Conservation (phyloP, 345 rosid genomes). For the Populus simonii region DNA sequence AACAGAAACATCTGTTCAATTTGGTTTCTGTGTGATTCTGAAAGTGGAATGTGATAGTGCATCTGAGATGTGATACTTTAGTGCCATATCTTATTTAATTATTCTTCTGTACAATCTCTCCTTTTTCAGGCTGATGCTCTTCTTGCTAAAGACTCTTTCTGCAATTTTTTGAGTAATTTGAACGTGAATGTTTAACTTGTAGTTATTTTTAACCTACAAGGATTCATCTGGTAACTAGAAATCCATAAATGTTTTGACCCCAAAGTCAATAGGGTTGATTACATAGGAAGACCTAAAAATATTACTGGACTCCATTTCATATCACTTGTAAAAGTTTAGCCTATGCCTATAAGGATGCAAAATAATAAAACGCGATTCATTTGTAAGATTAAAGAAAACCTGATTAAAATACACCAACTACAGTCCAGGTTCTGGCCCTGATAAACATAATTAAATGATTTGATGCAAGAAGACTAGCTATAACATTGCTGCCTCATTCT, state of each 20-base stretch:
- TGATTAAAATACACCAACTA: no score
- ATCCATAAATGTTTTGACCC: not conserved
- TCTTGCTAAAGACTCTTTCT: not conserved
- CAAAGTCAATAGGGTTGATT: not conserved
- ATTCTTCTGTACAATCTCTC: not conserved
- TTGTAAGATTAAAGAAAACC: no score
- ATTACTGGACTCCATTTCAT: not conserved
- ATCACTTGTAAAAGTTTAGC: not conserved
- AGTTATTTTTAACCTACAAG: not conserved
- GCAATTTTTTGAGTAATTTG: no score
- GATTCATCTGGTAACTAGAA: not conserved
- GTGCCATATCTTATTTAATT: not conserved
- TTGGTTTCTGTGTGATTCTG: not conserved
- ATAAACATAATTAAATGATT: no score
- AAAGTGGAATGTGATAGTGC: not conserved
- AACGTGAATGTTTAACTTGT: not conserved
- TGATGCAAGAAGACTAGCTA: no score
- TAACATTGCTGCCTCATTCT: no score
- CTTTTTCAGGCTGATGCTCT: accelerated
- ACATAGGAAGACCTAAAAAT: not conserved
- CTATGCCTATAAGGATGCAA: not conserved
- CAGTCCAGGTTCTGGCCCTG: no score
- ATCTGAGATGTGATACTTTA: no score
- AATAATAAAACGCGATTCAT: no score
- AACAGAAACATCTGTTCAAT: not conserved